A percentile compares a stretch with the other conserved stretches of the same genome.
phyloP scores from a whole-genome alignment of 805 yeast genomes.

The Kodamaea leandrae region DNA sequence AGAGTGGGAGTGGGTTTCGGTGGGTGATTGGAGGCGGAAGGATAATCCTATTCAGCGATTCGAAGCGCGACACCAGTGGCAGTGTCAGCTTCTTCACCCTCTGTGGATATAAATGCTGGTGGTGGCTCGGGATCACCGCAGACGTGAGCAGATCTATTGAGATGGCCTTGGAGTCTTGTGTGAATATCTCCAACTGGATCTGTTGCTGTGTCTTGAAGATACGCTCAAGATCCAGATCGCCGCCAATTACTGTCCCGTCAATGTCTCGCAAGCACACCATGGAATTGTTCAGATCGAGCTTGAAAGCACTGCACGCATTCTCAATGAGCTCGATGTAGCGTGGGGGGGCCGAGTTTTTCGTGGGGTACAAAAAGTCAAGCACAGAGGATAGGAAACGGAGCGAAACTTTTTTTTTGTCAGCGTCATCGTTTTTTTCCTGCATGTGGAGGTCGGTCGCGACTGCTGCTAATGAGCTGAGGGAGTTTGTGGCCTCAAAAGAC shows the following conservation, averaged over 20 bases:
- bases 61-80: constrained; percentile 2
- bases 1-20: constrained; percentile 14
- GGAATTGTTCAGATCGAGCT: constrained; percentile 18
- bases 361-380: constrained; percentile 65
- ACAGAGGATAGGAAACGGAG: constrained; percentile 52
- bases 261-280: constrained; percentile 28
- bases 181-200: constrained; percentile 38
- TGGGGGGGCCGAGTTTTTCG: constrained; percentile 72
- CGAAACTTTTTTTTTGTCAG: constrained; percentile 28
- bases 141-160: constrained; percentile 39
- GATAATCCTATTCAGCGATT: constrained; percentile 19
- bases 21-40: constrained; percentile 34
- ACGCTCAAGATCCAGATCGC: constrained; percentile 40
- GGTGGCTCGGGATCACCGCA: constrained; percentile 23
- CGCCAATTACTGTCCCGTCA: constrained; percentile 25
- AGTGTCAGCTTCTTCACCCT: constrained; percentile 12
- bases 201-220: constrained; percentile 29
- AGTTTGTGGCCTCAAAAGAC: constrained; percentile 4
- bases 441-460: constrained; percentile 29
- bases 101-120: constrained; percentile 9
- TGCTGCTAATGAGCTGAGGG: constrained; percentile 33
- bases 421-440: constrained; percentile 8
- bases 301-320: constrained; percentile 72
- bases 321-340: constrained; percentile 73
- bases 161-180: constrained; percentile 32